phyloP scores from a whole-genome alignment of 139 green algal species.

The Diplosphaera chodatii region DNA sequence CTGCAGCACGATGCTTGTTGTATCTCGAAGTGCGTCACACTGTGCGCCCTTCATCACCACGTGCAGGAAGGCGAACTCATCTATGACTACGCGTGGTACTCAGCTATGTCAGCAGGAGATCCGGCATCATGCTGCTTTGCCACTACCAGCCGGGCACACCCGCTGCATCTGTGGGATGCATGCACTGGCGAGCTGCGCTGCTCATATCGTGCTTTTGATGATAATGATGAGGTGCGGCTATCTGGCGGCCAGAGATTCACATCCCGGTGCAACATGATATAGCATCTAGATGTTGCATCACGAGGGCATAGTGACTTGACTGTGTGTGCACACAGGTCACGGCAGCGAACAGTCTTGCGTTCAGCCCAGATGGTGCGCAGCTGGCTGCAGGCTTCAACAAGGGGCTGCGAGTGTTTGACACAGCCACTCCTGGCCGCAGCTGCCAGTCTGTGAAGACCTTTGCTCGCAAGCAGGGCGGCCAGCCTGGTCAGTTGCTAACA shows the following conservation, averaged over 20 bases:
- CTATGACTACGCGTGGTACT: constrained; percentile 81
- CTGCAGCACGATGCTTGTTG: too few species aligned
- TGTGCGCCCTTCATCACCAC: too few species aligned
- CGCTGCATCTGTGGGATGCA: constrained; percentile 82
- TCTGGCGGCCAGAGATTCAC: too few species aligned
- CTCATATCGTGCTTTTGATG: constrained; percentile 77
- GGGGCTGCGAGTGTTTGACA: constrained; percentile 55
- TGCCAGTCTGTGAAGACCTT: constrained; percentile 41
- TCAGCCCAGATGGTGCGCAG: constrained; percentile 42
- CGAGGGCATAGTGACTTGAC: too few species aligned
- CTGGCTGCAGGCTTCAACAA: constrained; percentile 64
- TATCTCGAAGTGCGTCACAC: too few species aligned
- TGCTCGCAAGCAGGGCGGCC: constrained; percentile 29
- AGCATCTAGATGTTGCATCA: too few species aligned
- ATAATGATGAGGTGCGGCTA: constrained; percentile 80
- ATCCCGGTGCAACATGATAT: too few species aligned
- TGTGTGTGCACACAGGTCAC: too few species aligned
- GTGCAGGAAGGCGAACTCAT: constrained; percentile 63
- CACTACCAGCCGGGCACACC: constrained; percentile 60
- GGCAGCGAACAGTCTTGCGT: constrained; percentile 65
- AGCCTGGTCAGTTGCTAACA: constrained; percentile 28
- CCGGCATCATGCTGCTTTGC: constrained; percentile 71
- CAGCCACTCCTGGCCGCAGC: constrained; percentile 60
- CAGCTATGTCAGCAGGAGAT: constrained; percentile 50
- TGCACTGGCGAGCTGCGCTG: constrained; percentile 47